Evolutionary conservation across 352 stramenopile genomes (phyloP).

Genomic region (Pythium scleroteichum): DNA sequence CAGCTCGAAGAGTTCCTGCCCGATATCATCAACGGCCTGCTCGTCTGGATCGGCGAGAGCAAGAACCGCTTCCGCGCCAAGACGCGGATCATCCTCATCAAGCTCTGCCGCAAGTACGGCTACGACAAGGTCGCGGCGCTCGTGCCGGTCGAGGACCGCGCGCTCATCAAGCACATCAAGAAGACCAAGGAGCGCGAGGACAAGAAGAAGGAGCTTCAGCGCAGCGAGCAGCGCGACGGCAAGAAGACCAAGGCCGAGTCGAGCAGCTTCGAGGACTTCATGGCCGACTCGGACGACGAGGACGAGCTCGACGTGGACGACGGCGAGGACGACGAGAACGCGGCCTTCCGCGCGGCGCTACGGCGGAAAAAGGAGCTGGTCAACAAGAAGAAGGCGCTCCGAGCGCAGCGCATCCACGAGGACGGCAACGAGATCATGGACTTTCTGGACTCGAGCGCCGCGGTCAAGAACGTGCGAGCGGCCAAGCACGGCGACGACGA

Average conservation of each 20-base stretch:
- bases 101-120: constrained; percentile 93
- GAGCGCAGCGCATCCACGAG: constrained; percentile 55
- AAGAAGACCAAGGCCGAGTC: constrained; percentile 29
- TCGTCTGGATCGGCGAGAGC: constrained; percentile 93
- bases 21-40: constrained; percentile 90
- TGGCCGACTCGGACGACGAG: constrained; percentile 82
- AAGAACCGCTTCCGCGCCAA: constrained; percentile 96
- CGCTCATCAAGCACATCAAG: constrained; percentile 95
- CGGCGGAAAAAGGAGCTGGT: constrained; percentile 79
- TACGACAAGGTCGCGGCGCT: constrained; percentile 91
- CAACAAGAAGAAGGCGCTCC: constrained; percentile 60
- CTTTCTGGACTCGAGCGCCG: constrained; percentile 90
- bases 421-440: constrained; percentile 91
- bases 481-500: constrained; percentile 46
- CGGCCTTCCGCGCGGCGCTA: constrained; percentile 76
- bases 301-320: constrained; percentile 73
- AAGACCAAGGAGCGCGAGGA: constrained; percentile 93
- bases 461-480: constrained; percentile 87
- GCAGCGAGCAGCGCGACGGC: constrained; percentile 54
- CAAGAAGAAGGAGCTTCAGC: constrained; percentile 66
- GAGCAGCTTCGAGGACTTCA: constrained; percentile 81
- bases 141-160: constrained; percentile 88
- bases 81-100: constrained; percentile 96
- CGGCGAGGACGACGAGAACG: constrained; percentile 63
- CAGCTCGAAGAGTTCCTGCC: constrained; percentile 90